phyloP scores from a whole-genome alignment of 2,329 filamentous ascomycete species.

The Orbilia oligospora region DNA sequence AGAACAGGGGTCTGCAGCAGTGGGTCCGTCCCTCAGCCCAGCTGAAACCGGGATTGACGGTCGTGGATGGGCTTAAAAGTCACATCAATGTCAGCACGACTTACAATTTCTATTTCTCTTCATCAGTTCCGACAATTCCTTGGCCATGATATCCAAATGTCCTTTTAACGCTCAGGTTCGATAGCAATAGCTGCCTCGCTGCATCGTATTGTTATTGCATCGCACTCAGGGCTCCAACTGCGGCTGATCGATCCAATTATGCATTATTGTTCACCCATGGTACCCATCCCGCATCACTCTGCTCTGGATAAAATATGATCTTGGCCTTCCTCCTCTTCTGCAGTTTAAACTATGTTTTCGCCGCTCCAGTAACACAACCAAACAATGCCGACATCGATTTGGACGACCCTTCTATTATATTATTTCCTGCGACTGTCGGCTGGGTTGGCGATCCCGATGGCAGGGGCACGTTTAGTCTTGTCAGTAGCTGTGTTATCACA shows the following conservation, averaged over 20 bases:
- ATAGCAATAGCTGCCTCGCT: not conserved
- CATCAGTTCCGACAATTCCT: not conserved
- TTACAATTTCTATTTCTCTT: constrained; percentile 4
- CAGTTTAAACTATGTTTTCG: constrained; percentile 19
- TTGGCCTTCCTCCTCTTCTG: constrained; percentile 32
- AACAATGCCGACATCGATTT: not conserved
- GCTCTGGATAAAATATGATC: constrained; percentile 46
- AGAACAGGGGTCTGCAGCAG: constrained; percentile 11
- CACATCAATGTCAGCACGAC: constrained; percentile 20
- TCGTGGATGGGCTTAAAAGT: constrained; percentile 21
- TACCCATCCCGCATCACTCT: constrained; percentile 12
- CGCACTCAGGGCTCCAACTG: not conserved
- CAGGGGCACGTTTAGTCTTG: constrained; percentile 65
- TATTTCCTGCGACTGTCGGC: constrained; percentile 34
- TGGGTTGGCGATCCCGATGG: constrained; percentile 63
- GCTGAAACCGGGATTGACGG: constrained; percentile 18
- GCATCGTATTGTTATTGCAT: not conserved
- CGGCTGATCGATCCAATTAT: constrained; percentile 22
- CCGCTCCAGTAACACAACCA: constrained; percentile 20
- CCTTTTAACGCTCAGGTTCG: not conserved
- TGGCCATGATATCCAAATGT: constrained; percentile 16
- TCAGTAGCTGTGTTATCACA: constrained; percentile 66
- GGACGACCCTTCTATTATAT: not conserved
- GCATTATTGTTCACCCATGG: constrained; percentile 21
- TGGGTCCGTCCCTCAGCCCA: not conserved